Conservation (phyloP, 805 yeast genomes). For the Kodamaea leandrae region DNA sequence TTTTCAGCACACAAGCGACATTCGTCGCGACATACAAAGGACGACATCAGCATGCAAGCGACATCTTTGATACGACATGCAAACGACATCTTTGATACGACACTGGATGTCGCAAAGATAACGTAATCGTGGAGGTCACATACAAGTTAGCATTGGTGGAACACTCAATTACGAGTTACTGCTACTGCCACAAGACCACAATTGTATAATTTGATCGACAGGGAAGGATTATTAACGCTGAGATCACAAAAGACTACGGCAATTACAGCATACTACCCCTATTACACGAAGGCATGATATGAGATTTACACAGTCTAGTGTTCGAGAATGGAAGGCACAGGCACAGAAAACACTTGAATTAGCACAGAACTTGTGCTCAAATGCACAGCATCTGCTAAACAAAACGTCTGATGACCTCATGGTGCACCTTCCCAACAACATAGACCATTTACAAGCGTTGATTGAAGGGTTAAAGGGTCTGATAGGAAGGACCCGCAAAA, state of each 20-base stretch:
- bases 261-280: background rate
- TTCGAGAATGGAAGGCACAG: constrained; percentile 28
- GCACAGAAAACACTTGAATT: constrained; percentile 26
- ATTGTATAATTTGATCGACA: too few species aligned
- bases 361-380: constrained; percentile 33
- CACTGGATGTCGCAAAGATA: too few species aligned
- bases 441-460: constrained; percentile 16
- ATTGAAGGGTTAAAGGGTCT: constrained; percentile 17
- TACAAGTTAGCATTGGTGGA: too few species aligned
- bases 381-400: constrained; percentile 32
- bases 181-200: too few species aligned
- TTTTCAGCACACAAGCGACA: constrained; percentile 1
- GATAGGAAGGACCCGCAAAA: constrained; percentile 13
- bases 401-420: constrained; percentile 22
- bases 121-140: too few species aligned
- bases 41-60: too few species aligned
- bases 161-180: too few species aligned
- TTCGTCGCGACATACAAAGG: background rate
- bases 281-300: too few species aligned
- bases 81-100: too few species aligned
- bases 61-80: too few species aligned
- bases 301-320: constrained; percentile 5
- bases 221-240: too few species aligned
- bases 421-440: constrained; percentile 22
- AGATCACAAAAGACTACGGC: background rate